Evolutionary conservation across 2,329 filamentous ascomycete species (phyloP), one percentile per base, ranked within the genome.

Genomic region (Paecilomyces formosus): DNA sequence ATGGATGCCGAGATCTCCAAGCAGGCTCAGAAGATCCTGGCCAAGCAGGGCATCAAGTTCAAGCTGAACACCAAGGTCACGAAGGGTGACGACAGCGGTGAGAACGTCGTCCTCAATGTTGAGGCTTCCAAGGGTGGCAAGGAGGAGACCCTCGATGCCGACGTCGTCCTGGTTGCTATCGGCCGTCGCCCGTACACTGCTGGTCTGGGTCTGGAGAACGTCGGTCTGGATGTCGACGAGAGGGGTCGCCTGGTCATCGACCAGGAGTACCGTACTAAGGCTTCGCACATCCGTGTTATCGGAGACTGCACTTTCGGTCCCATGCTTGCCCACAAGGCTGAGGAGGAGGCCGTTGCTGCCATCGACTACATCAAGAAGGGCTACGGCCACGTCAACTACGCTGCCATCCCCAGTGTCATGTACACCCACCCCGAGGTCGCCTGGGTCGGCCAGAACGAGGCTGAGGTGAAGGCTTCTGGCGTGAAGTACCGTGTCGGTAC

Each of bases 291-390:
- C 76, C 92, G 94, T 69, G 94, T 93, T 70, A 89, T 97, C 66
- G 94, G 94, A 72, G 94, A 97, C 76, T 90, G 86, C 72, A 99
- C 94, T 53, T 99, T 99, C 75, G 94, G 94, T 9, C 92, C 92
- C 71, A 99, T 99, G 94, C 87, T 99, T 71, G 94, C 94, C 57
- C 94, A 99, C 85, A 99, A 99, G 85, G 94, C 94, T 55, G 94
- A 99, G 79, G 94, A 99, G 79, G 94, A 99, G 80, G 94, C 85
- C 61, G 92, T 97, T 63, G 94, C 94, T 31, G 93, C 88, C 59
- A 83, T 97, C 63, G 94, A 99, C 79, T 97, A 92, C 82, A 94
- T 99, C 78, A 93, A 90, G 81, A 97, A 97, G 83, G 92, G 92
- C 65, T 89, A 95, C 78, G 94, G 94, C 60, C 94, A 99, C 78